Evolutionary conservation across 2,329 filamentous ascomycete species (phyloP), one percentile per base, ranked within the genome.

Genomic region (Neophaeococcomyces mojaviensis): DNA sequence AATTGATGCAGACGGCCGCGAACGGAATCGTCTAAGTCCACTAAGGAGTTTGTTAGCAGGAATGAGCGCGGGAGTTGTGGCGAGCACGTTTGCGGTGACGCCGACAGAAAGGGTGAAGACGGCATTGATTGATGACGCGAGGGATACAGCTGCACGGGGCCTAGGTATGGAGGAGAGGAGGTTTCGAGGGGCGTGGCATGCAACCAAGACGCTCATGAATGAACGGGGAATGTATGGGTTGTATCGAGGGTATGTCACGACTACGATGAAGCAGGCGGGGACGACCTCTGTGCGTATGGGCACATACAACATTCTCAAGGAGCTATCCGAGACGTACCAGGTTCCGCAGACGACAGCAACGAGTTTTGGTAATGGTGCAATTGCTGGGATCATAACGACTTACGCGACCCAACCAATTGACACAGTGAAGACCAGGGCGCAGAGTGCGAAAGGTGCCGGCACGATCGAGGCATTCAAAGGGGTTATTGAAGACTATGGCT

Each of bases 51-150:
- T 84, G n/a, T 57, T 77, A 0, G 79, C 79, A 4, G 81, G 81
- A 7, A 82, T 84, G 77, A 65, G 70, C 1, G 76, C 78, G 0
- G 81, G 81, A 0, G 71, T 79, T 0, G 71, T 81, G 0, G 79
- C 81, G 15, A 78, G 73, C 45, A 68, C 81, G 0, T 71, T 76
- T n/a, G 79, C 79, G 1, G 81, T 85, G 1, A 85, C 81, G 2
- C 81, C 81, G 0, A 82, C 78, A 0, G 81, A 85, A 56, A 70
- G 81, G 13, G 77, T 85, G 57, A 85, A 84, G 59, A 85, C 81
- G 1, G 79, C 79, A 0, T 59, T 84, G 55, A 82, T 82, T 49
- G 78, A 82, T 58, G 78, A 82, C 55, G 77, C 76, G 6, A 63
- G 76, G 12, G 20, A 43, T 10, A 39, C 32, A 2, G 33, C 31